Conservation (phyloP, 805 yeast genomes). For the Hanseniaspora pseudoguilliermondii region DNA sequence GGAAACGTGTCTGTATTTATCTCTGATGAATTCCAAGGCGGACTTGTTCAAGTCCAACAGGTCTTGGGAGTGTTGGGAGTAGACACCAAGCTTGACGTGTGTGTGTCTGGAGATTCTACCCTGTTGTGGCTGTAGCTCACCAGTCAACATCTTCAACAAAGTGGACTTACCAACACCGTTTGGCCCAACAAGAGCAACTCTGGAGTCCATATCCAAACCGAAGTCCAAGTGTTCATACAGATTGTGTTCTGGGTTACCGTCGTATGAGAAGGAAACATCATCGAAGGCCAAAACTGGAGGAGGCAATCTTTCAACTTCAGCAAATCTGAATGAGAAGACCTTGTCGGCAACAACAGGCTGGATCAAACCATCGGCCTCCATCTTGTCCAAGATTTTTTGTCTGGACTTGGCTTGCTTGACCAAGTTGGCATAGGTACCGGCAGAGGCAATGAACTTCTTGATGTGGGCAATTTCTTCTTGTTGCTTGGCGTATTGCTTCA, state of each 20-base stretch:
- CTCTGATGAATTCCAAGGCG: conserved; percentile 93
- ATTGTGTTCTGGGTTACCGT: conserved; percentile 70
- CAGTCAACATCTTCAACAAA: conserved; percentile 90
- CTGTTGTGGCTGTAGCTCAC: conserved; percentile 72
- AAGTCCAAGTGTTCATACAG: conserved; percentile 83
- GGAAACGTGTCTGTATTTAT: conserved; percentile 74
- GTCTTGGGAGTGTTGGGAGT: conserved; percentile 97
- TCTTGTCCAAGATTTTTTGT: conserved; percentile 97
- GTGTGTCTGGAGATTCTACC: conserved; percentile 97
- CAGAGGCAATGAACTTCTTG: conserved; percentile 96
- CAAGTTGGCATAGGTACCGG: conserved; percentile 98
- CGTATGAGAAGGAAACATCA: conserved; percentile 84
- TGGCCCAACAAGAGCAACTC: conserved; percentile 96
- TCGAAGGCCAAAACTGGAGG: conserved; percentile 98
- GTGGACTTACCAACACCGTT: conserved; percentile 99
- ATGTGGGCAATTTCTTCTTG: conserved; percentile 98
- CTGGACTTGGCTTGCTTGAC: conserved; percentile 98
- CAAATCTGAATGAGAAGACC: conserved; percentile 87
- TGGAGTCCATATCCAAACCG: conserved; percentile 99
- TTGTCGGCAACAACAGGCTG: conserved; percentile 86
- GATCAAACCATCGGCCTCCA: conserved; percentile 98
- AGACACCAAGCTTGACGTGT: conserved; percentile 94
- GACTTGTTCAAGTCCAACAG: conserved; percentile 92
- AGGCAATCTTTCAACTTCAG: conserved; percentile 91
- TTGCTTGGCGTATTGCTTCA: conserved; percentile 92